Evolutionary conservation across 2,329 filamentous ascomycete genomes (phyloP), one percentile per base, ranked within the genome.

Genomic region (Endocalyx cinctus): DNA sequence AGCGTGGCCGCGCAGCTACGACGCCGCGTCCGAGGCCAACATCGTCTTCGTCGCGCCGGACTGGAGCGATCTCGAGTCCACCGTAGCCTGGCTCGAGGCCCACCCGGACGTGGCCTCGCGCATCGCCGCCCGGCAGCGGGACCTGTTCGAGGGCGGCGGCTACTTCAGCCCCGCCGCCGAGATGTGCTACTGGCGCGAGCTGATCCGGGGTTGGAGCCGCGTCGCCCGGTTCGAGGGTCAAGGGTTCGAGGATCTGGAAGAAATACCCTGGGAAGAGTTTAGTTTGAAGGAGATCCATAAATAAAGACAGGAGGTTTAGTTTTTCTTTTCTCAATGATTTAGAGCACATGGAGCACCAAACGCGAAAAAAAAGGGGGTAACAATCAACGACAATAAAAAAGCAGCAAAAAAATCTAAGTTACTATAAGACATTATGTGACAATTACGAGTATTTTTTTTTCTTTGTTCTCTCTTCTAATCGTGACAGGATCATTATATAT

Each of bases 141-240:
- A 55, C 11, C 33, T 63, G 30, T 69, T 67, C 45, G 56, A 58
- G 1, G 60, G 52, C 10, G 58, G 54, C 0, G 70, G 69, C 1
- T 69, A 71, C 44, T 52, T 71, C 28, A 68, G 64, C 37, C 60
- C 62, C 11, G 69, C 69, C n/a, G 68, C 70, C 1, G 70, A 74
- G 50, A 55, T 49, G 37, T 75, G 71, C 43, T 75, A 74, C 54
- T 75, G 71, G 70, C 58, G 71, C 25, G 64, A 60, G 1, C 34
- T 70, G 39, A 48, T 75, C 15, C 58, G 59, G 35, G 68, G 67
- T 0, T 75, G 71, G 71, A 59, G 54, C 34, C 41, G 52, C 23
- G 61, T 70, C 10, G 69, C 55, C 18, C 49, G 51, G 25, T 45
- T 53, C 1, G 57, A 62, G 12, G 60, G 55, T 18, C 51, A 51